Percentiles rank a stretch among this genome's conserved stretches.
Evolutionary conservation across 2,329 filamentous ascomycete genomes (phyloP).

Genomic region (Microdochium trichocladiopsis): DNA sequence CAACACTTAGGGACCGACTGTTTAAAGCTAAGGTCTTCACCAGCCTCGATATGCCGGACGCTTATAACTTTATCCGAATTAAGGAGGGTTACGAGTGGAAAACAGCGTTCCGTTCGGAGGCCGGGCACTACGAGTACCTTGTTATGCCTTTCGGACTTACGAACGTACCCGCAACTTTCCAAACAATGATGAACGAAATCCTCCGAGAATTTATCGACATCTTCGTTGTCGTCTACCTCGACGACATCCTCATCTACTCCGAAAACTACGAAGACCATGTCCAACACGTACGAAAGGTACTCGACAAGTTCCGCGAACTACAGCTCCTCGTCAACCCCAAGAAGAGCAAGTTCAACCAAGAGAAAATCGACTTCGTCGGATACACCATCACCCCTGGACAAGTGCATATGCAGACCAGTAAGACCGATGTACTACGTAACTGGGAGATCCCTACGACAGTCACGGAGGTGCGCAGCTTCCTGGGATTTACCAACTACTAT

Average conservation of each 20-base stretch:
- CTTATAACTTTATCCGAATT: conserved; percentile 12
- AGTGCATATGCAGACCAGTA: conserved; percentile 16
- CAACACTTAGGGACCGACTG: conserved; percentile 9
- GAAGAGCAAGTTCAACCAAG: conserved; percentile 21
- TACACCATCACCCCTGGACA: conserved; percentile 17
- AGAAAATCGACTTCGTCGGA: conserved; percentile 18
- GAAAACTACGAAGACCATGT: conserved; percentile 14
- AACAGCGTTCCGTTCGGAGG: conserved; percentile 16
- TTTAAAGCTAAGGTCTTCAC: conserved; percentile 5
- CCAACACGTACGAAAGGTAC: conserved; percentile 14
- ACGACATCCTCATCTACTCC: conserved; percentile 17
- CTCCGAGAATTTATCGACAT: conserved; percentile 2
- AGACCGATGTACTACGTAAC: conserved; percentile 13
- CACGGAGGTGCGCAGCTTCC: conserved; percentile 14
- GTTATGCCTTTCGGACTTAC: conserved; percentile 20
- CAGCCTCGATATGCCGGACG: conserved; percentile 6
- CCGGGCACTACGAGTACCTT: conserved; percentile 18
- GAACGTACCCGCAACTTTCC: conserved; percentile 7
- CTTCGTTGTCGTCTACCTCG: conserved; percentile 7
- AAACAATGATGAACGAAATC: conserved; percentile 6
- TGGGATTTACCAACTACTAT: conserved; percentile 26
- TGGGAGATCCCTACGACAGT: conserved; percentile 12
- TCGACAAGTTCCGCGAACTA: neutral
- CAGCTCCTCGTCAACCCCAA: conserved; percentile 9
- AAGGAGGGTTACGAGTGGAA: conserved; percentile 20